Conservation (phyloP, 1,284 basidiomycete species). For the Pulchroboletus neoregius region DNA sequence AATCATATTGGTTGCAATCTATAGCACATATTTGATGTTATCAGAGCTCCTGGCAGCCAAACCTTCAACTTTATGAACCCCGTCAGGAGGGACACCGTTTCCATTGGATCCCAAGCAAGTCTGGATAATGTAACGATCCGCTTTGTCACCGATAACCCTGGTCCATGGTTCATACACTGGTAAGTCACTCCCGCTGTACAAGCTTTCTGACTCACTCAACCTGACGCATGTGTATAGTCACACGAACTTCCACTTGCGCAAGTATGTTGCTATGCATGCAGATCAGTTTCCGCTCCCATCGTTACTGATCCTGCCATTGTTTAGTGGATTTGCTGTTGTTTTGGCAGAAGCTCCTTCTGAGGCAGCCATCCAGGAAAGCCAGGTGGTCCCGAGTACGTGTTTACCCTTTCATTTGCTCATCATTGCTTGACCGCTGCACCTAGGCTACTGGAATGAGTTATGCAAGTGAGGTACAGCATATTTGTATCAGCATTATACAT, state of each 20-base stretch:
- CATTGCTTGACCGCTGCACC: not conserved
- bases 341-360: slow-evolving; percentile 21
- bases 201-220: not conserved
- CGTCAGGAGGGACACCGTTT: slow-evolving; percentile 24
- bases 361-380: slow-evolving; percentile 13
- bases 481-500: not conserved
- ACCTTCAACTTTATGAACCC: slow-evolving; percentile 29
- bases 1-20: not conserved
- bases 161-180: slow-evolving; percentile 31
- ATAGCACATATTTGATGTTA: slow-evolving; percentile 38
- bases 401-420: not conserved
- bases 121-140: slow-evolving; percentile 33
- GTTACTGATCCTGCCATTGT: not conserved
- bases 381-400: slow-evolving; percentile 12
- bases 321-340: slow-evolving; percentile 22
- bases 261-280: slow-evolving; percentile 9
- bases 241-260: slow-evolving; percentile 29
- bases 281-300: not conserved
- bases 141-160: slow-evolving; percentile 33
- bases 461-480: slow-evolving; percentile 13
- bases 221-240: slow-evolving; percentile 18
- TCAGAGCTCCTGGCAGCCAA: slow-evolving; percentile 19
- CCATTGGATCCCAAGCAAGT: slow-evolving; percentile 20
- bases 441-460: slow-evolving; percentile 20
- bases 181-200: not conserved